Conservation (phyloP, 257 asterid genomes). For the Nicotiana undulata region DNA sequence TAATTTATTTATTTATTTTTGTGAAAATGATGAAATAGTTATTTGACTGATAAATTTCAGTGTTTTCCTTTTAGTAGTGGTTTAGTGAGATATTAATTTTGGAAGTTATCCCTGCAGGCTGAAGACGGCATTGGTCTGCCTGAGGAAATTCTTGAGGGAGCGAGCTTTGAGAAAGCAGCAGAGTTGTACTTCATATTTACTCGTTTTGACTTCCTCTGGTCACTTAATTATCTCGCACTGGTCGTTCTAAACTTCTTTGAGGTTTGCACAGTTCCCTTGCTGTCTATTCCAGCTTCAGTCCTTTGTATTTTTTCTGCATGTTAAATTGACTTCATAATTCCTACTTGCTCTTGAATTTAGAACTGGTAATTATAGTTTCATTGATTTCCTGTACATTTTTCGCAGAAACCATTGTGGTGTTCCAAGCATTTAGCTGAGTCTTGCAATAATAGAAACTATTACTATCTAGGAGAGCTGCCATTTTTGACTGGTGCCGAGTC, state of each 20-base stretch:
- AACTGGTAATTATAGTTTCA: neutral
- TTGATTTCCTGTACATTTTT: neutral
- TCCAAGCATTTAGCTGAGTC: constrained; percentile 31
- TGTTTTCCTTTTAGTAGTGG: neutral
- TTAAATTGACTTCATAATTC: neutral
- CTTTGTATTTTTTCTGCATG: neutral
- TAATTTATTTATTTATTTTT: too few relatives aligned
- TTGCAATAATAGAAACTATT: constrained; percentile 70
- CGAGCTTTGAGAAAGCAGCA: constrained; percentile 66
- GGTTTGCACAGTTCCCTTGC: constrained; percentile 30
- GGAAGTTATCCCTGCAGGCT: constrained; percentile 55
- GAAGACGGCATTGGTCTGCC: constrained; percentile 98
- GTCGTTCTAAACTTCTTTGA: constrained; percentile 71
- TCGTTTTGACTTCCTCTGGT: constrained; percentile 80
- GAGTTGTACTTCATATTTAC: constrained; percentile 61
- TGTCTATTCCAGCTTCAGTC: constrained; percentile 11
- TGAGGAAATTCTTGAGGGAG: constrained; percentile 82
- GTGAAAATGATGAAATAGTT: neutral
- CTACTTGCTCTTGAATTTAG: neutral
- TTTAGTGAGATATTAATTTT: neutral
- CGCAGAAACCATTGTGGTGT: constrained; percentile 99
- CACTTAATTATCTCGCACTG: constrained; percentile 81
- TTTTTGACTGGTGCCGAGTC: constrained; percentile 62
- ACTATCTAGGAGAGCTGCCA: constrained; percentile 89
- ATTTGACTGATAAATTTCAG: neutral